Evolutionary conservation across 345 rosid species (phyloP), one percentile per base, ranked within the genome.

Genomic region (Euclidium syriacum): DNA sequence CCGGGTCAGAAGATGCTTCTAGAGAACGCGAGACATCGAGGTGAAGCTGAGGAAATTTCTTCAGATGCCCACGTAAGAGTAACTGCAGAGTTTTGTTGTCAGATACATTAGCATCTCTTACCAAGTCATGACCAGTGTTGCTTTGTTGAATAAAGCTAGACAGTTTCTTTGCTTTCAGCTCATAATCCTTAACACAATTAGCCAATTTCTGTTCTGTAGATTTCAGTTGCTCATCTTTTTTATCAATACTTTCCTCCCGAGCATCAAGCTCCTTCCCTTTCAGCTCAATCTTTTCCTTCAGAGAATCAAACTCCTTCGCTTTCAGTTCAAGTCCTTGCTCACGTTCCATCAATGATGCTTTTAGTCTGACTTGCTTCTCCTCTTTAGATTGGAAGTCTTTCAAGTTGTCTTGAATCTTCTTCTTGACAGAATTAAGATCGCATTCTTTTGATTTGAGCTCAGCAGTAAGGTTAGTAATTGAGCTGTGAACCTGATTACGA

Each of bases 31-130:
- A 18, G 5, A 84, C 73, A 47, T 75, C 75, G 6, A 58, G 19
- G 29, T 61, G 53, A 52, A 84, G 48, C 55, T 53, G 59, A 55
- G 60, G 67, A 49, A 29, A 57, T 42, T 71, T 73, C 44, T 61
- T 71, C 58, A 74, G 17, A 56, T 64, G 73, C 68, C 78, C 81
- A 61, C 62, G 80, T 52, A 82, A 71, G 67, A 83, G 72, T 14
- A 80, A 34, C 55, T 77, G 80, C 76, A 86, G 58, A 9, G 54
- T 67, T 70, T 52, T 75, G 54, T 83, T 87, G 46, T 77, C 78
- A 22, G 36, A n/a, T 33, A 16, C 16, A 7, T 20, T 24, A 6
- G 63, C 52, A 2, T 27, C 24, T 49, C 54, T 40, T 36, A 48
- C 64, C 44, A 33, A 59, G 46, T 48, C 40, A 67, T 59, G 68